Base-by-base conservation (phyloP, 768 basidiomycete species). In the Phanerochaete carnosa region DNA sequence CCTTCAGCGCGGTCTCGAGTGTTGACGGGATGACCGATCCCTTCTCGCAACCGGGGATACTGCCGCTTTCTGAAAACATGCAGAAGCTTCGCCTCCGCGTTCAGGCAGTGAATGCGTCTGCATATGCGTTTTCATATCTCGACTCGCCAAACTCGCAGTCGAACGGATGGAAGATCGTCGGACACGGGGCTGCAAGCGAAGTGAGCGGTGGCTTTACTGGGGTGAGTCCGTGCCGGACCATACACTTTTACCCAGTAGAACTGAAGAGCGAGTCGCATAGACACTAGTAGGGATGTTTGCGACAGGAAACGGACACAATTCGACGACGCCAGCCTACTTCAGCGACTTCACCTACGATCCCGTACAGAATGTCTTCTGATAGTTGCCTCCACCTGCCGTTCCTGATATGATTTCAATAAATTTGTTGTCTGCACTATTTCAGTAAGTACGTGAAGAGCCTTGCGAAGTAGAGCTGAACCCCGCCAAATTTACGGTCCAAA, bases 151-250 rank as follows among this genome's bases (percentile, higher is more conserved):
- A 15, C n/a, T 30, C 4, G 46, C 3, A 22, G 6, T 8, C 15
- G 13, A 16, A 1, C 5, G 4, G 22, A 11, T 58, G 57, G 57
- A 58, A 26, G 45, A 58, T 26, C 46, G 57, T 58, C 16, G 57
- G 57, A 3, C 39, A 58, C 26, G 57, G 57, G 23, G 33, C 29
- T 23, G 45, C 57, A 2, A 50, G 57, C 3, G 46, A 58, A 32
- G 57, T 58, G 22, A 58, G 57, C 46, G 57, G 57, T 3, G 57
- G 57, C 57, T 58, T 58, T 26, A 49, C 47, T 37, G 57, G 57
- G 6, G 47, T 49, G 22, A 55, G 54, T 54, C 15, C 9, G 50
- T 15, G 3, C 32, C 12, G 2, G 13, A 13, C 4, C 6, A 45
- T 46, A 4, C 23, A 32, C 30, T 37, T 35, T 1, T 11, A 2